These are phyloP conservation scores for Diaporthe nobilis DNA, from an alignment of 2,329 filamentous ascomycete genomes.

Conservation along the genomic window DNA sequence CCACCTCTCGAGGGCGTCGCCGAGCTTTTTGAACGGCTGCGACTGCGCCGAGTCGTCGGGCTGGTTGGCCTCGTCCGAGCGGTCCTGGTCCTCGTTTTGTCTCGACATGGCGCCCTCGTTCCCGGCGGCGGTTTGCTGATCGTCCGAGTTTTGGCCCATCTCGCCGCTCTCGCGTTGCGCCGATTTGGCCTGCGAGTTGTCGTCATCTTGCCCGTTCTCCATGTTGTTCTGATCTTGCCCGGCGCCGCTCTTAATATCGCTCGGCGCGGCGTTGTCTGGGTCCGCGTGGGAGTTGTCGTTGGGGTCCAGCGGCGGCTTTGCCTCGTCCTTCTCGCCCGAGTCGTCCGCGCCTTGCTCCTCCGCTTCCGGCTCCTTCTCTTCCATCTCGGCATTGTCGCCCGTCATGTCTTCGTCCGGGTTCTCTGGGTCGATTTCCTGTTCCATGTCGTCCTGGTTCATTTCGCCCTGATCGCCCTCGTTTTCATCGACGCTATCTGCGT, in stretches of 20 bases:
- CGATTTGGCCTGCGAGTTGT: conserved; percentile 71
- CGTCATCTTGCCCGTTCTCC: conserved; percentile 65
- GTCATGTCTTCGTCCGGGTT: conserved; percentile 39
- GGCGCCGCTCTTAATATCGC: conserved; percentile 74
- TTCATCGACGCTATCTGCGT: conserved; percentile 49
- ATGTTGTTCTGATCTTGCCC: conserved; percentile 75
- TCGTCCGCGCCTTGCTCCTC: conserved; percentile 52
- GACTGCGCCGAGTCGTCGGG: conserved; percentile 59
- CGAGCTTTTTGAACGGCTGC: conserved; percentile 93
- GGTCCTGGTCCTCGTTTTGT: conserved; percentile 60
- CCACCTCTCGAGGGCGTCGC: conserved; percentile 93
- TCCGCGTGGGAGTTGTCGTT: conserved; percentile 66
- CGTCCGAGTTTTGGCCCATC: conserved; percentile 74
- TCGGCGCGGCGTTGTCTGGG: conserved; percentile 74
- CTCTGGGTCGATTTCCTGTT: conserved; percentile 56
- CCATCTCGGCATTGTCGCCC: conserved; percentile 41
- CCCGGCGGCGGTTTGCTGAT: conserved; percentile 74
- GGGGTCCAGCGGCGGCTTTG: conserved; percentile 52
- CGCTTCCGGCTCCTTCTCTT: conserved; percentile 48
- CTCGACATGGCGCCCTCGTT: conserved; percentile 71
- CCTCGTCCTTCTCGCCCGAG: conserved; percentile 58
- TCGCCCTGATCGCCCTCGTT: conserved; percentile 57
- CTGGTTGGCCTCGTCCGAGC: conserved; percentile 62
- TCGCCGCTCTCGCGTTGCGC: conserved; percentile 77
- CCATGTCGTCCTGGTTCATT: conserved; percentile 77